Evolutionary conservation across 2,329 filamentous ascomycete genomes (phyloP).

Genomic region (Penicillium sp.): DNA sequence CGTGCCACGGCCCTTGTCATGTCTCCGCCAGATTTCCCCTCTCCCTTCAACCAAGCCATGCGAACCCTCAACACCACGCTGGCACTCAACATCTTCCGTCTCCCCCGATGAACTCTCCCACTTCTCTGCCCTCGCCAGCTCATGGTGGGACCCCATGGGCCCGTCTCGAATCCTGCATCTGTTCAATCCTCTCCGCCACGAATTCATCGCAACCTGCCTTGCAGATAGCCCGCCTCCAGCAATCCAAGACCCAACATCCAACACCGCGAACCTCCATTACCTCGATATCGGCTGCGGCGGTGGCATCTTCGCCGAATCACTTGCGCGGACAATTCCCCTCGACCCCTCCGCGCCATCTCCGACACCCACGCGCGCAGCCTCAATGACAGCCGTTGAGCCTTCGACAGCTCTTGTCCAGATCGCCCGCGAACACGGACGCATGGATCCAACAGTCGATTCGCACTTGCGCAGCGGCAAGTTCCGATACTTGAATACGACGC

Average conservation of each 20-base stretch:
- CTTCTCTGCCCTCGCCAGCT: slow-evolving; percentile 87
- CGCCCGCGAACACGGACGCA: slow-evolving; percentile 70
- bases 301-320: slow-evolving; percentile 85
- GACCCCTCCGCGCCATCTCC: slow-evolving; percentile 12
- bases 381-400: slow-evolving; percentile 48
- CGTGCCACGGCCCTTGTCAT: slow-evolving; percentile 2
- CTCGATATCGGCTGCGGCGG: slow-evolving; percentile 95
- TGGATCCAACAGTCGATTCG: slow-evolving; percentile 65
- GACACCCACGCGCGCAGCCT: slow-evolving; percentile 39
- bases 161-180: slow-evolving; percentile 89
- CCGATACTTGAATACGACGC: slow-evolving; percentile 69
- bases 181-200: slow-evolving; percentile 95
- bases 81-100: slow-evolving; percentile 62
- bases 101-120: slow-evolving; percentile 87
- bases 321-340: slow-evolving; percentile 42
- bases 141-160: slow-evolving; percentile 97
- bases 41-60: not conserved
- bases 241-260: slow-evolving; percentile 13
- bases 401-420: slow-evolving; percentile 52
- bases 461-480: slow-evolving; percentile 55
- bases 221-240: slow-evolving; percentile 50
- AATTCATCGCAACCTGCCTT: slow-evolving; percentile 78
- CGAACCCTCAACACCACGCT: slow-evolving; percentile 13
- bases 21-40: not conserved
- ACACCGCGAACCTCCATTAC: slow-evolving; percentile 52